Evolutionary conservation across 352 stramenopile species (phyloP), one percentile per base, ranked within the genome.

Genomic region (Aphanomyces cochlioides): DNA sequence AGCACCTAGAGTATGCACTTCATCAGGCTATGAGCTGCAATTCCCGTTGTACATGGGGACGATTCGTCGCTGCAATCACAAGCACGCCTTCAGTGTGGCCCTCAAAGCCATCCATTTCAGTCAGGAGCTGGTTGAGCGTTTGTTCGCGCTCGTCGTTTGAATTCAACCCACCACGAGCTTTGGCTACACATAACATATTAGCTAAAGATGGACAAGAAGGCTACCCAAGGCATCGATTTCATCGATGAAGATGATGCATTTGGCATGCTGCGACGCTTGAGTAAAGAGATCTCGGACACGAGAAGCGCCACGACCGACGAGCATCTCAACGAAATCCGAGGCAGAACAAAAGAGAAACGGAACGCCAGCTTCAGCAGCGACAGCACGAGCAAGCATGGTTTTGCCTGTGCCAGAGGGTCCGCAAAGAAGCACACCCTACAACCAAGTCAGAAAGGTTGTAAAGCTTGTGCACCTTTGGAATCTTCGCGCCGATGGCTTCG

Each of bases 221-320:
- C 21, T 69, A 71, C 85, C 87, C 13, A 98, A 80, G 28, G 96
- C 93, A 83, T 98, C 96, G 74, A 98, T 97, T 71, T 98, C 96
- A 77, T 98, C 96, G 73, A 99, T 98, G 76, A 99, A 99, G 74
- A 99, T 97, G 73, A 99, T 98, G 73, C 95, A 99, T 36, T 95
- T 95, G 38, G 91, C 73, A 85, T 98, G 78, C 82, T 98, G 95
- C 73, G 93, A 90, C 3, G 94, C 95, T 76, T 98, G 89, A 28
- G 81, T 93, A 78, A 98, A 98, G 36, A 98, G 81, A 60, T 97
- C 90, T 66, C 95, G 87, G 37, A 98, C 93, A 66, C 95, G 90
- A 45, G 90, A 93, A 4, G 95, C 93, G 56, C 96, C 96, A 58
- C 96, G 85, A 61, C 96, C 96, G 5, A 98, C 96, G 40, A 98